Base-by-base conservation (phyloP, 768 basidiomycete genomes). In the Suillus paluster region DNA sequence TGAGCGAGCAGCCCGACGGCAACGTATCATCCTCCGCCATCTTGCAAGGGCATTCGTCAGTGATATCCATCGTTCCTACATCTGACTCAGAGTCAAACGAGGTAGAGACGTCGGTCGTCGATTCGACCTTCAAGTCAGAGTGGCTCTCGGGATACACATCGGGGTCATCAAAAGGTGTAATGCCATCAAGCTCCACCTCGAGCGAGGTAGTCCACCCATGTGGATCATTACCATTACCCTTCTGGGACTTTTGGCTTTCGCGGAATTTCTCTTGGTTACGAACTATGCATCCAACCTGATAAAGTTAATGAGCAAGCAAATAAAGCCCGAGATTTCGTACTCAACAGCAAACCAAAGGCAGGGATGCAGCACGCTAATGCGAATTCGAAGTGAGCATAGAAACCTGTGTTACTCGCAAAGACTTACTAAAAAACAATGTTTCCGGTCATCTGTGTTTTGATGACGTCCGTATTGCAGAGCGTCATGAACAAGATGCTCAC, bases 401-500 rank as follows among this genome's bases (percentile, higher is more conserved):
- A 25, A 23, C 3, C 11, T 36, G 53, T 10, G 36, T 15, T 38
- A 23, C 23, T 38, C 9, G 53, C 53, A 54, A n/a, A 41, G 11
- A 63, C 70, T 23, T 38, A 69, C 71, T 67, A 64, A 54, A 67
- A 72, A 1, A 60, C 57, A 1, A 72, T 50, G 30, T 73, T 73
- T n/a, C 66, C 64, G 9, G 59, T 58, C 61, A 65, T 62, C 14
- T 41, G 39, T n/a, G 55, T 57, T 38, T 59, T 38, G 46, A 69
- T 65, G 8, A 69, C 60, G 5, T 30, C 30, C 21, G 63, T 38
- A 10, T 59, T 53, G 46, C 59, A 63, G 21, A 72, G 67, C 2
- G 64, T 66, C 59, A 69, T n/a, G 34, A 71, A 67, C 1, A 71
- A 19, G 62, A 67, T 56, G 9, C 69, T 30, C 17, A 41, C 70